Conservation (phyloP, 1,284 basidiomycete species). For the Ganoderma leucocontextum region DNA sequence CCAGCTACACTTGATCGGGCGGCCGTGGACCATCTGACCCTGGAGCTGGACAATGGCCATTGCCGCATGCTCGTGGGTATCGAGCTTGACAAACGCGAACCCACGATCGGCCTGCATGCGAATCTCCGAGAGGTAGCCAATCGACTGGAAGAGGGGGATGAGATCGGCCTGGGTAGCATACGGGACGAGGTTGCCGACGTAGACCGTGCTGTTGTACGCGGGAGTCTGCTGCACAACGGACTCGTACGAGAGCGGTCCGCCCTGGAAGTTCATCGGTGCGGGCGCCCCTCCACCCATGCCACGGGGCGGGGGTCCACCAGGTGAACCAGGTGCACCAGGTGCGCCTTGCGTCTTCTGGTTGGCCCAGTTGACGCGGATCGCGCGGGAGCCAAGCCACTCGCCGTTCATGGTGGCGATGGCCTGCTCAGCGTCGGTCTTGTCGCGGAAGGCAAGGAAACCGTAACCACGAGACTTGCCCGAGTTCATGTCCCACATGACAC, state of each 20-base stretch:
- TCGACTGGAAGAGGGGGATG: conserved; percentile 95
- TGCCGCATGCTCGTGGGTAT: conserved; percentile 97
- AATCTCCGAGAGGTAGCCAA: conserved; percentile 97
- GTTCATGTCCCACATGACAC: conserved; percentile 99
- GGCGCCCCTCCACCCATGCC: conserved; percentile 69
- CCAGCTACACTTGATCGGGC: conserved; percentile 98
- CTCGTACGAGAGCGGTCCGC: conserved; percentile 88
- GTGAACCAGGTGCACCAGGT: conserved; percentile 24
- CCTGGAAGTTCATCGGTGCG: conserved; percentile 85
- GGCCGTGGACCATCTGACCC: conserved; percentile 94
- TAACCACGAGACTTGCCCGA: conserved; percentile 97
- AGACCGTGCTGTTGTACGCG: conserved; percentile 93
- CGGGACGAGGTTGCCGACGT: conserved; percentile 97
- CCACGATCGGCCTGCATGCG: conserved; percentile 98
- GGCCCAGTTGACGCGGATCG: conserved; percentile 99
- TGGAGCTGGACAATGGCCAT: conserved; percentile 96
- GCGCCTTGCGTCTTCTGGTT: conserved; percentile 95
- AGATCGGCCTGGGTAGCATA: conserved; percentile 96
- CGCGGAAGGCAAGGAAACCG: conserved; percentile 93
- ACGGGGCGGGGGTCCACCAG: conserved; percentile 40
- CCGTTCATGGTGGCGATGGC: conserved; percentile 99
- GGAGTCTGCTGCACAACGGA: conserved; percentile 89
- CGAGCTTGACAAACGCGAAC: conserved; percentile 98
- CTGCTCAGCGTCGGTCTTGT: conserved; percentile 97
- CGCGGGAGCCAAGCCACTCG: conserved; percentile 97